Evolutionary conservation across 2,329 filamentous ascomycete genomes (phyloP), one percentile per base, ranked within the genome.

Genomic region (Epichloe gansuensis): DNA sequence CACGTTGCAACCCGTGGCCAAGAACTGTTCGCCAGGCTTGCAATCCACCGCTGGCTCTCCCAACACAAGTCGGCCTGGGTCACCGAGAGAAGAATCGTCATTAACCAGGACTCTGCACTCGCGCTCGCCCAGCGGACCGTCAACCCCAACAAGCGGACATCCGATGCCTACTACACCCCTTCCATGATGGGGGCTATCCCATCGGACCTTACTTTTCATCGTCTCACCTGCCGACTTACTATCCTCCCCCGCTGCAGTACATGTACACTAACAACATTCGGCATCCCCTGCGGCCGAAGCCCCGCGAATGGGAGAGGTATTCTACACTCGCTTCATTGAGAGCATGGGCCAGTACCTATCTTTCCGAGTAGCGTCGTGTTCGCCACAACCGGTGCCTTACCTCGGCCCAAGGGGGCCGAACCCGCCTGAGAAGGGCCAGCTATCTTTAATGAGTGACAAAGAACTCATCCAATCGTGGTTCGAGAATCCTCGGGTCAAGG

Each of bases 211-310:
- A 91, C 68, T 82, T 81, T 59, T 94, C 88, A 1, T 80, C 81
- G 13, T 93, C 87, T 43, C 88, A 95, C 66, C 74, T 96, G 2
- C 91, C 91, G 2, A 95, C 90, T 0, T 96, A 90, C 70, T 96
- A 88, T 60, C 91, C 91, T 2, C 90, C 0, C 75, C 85, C 93
- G 1, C 71, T 88, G 8, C 87, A 91, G 59, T 96, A 91, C 65
- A 84, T 79, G 4, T 82, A 86, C 56, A 91, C 88, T 2, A 82
- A 88, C 64, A 80, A 84, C 54, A 74, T 91, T 46, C 84, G 90
- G 0, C 93, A 98, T 63, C 93, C 93, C 0, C 73, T 94, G 43
- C 82, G 93, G 0, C 86, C 88, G 1, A 95, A 94, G 65, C 90
- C 91, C 88, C 90, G 1, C 83, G 88, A 3, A 90, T 95, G 75